phyloP scores from a whole-genome alignment of 2,329 filamentous ascomycete genomes.

The Capronia coronata region DNA sequence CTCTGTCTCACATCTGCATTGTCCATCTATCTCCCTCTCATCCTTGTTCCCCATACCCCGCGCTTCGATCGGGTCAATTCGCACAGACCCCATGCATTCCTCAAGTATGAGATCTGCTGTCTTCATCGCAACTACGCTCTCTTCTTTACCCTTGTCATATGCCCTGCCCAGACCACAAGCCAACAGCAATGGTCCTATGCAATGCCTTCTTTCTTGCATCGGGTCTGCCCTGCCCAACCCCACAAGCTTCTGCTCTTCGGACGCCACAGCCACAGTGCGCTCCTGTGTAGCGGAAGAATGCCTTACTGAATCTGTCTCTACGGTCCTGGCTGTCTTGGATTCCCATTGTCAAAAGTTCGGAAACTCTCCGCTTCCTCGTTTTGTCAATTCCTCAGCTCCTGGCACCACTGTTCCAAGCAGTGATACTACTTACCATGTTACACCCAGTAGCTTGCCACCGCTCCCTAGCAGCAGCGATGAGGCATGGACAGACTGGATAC shows the following conservation, averaged over 20 bases:
- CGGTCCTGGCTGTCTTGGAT: background rate
- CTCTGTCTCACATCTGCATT: conserved; percentile 1
- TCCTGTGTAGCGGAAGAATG: background rate
- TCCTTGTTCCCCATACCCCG: background rate
- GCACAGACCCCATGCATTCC: conserved; percentile 7
- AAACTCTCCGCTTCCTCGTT: background rate
- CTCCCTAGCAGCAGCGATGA: background rate
- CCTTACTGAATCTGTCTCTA: background rate
- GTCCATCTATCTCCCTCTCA: background rate
- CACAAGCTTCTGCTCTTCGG: background rate
- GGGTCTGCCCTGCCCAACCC: background rate
- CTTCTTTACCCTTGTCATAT: conserved; percentile 7
- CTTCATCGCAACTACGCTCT: background rate
- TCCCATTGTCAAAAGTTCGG: background rate
- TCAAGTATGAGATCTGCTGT: conserved; percentile 1
- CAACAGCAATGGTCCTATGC: background rate
- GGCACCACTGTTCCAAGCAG: no score
- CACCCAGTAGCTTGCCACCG: no score
- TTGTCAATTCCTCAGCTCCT: background rate
- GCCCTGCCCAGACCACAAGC: conserved; percentile 9
- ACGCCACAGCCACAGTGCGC: background rate
- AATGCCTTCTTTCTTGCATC: background rate
- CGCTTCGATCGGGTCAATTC: no score
- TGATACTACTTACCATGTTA: no score
- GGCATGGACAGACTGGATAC: background rate